A percentile compares a stretch with the other conserved stretches of the same genome.
These are phyloP conservation scores for Pyrrhoderma noxium DNA, from an alignment of 1,284 basidiomycete genomes.

Conservation along the genomic window DNA sequence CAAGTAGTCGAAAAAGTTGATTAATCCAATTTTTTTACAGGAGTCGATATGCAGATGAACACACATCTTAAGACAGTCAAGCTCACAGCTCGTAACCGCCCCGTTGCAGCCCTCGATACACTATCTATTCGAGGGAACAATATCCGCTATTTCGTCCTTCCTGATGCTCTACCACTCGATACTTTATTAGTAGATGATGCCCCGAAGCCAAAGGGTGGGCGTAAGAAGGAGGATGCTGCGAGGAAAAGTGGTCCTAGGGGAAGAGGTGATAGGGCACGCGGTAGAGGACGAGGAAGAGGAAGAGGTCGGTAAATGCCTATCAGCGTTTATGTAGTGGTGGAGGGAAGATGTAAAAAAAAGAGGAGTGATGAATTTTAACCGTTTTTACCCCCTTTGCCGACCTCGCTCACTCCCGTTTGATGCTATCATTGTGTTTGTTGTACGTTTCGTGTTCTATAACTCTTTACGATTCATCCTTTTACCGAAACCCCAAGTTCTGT, in stretches of 20 bases:
- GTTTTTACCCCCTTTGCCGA: too few species aligned
- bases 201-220: conserved; percentile 84
- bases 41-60: conserved; percentile 97
- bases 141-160: conserved; percentile 91
- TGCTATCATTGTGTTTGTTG: too few species aligned
- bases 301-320: conserved; percentile 22
- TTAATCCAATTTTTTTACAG: conserved; percentile 33
- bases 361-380: too few species aligned
- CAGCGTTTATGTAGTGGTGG: too few species aligned
- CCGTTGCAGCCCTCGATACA: conserved; percentile 75
- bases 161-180: conserved; percentile 93
- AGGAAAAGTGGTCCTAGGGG: conserved; percentile 54
- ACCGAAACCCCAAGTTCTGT: too few species aligned
- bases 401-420: too few species aligned
- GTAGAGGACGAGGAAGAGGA: conserved; percentile 43
- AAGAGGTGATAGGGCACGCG: conserved; percentile 38
- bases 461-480: too few species aligned
- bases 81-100: conserved; percentile 86
- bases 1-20: conserved; percentile 1
- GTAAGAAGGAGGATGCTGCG: conserved; percentile 64
- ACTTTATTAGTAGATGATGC: conserved; percentile 96
- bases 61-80: conserved; percentile 96
- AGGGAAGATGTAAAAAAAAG: too few species aligned
- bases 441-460: too few species aligned
- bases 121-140: conserved; percentile 91